phyloP scores from a whole-genome alignment of 2,329 filamentous ascomycete genomes.

The Colletotrichum sp. region DNA sequence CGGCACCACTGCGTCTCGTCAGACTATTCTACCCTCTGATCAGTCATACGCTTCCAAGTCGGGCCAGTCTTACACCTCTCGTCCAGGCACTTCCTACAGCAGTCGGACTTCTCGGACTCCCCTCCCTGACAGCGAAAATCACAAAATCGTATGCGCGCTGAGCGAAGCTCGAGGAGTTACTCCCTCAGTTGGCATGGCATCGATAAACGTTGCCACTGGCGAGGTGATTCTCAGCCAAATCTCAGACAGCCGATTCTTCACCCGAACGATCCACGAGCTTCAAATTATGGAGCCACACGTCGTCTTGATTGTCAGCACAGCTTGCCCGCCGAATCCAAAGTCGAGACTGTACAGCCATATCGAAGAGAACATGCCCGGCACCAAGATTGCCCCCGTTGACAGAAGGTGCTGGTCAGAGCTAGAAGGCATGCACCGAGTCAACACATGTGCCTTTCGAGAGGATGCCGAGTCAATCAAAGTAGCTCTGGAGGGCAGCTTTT shows the following conservation, averaged over 20 bases:
- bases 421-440: constrained; percentile 77
- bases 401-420: constrained; percentile 85
- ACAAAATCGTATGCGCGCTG: constrained; percentile 86
- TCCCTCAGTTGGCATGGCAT: constrained; percentile 83
- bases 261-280: constrained; percentile 86
- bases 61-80: constrained; percentile 8
- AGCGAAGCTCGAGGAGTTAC: constrained; percentile 88
- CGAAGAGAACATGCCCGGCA: constrained; percentile 71
- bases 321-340: constrained; percentile 67
- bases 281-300: constrained; percentile 79
- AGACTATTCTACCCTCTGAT: neutral
- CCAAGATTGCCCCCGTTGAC: constrained; percentile 69
- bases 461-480: constrained; percentile 84
- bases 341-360: constrained; percentile 79
- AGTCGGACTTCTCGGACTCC: constrained; percentile 50
- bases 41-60: neutral
- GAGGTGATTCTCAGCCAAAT: constrained; percentile 90
- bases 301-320: constrained; percentile 78
- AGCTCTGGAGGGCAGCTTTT: constrained; percentile 82
- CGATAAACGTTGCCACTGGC: constrained; percentile 84
- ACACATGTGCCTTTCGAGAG: constrained; percentile 78
- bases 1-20: neutral
- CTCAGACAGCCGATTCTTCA: constrained; percentile 90
- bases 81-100: constrained; percentile 43
- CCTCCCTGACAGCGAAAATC: constrained; percentile 53